Conservation (phyloP, 2,329 filamentous ascomycete genomes). For the Elsinoe perseae region DNA sequence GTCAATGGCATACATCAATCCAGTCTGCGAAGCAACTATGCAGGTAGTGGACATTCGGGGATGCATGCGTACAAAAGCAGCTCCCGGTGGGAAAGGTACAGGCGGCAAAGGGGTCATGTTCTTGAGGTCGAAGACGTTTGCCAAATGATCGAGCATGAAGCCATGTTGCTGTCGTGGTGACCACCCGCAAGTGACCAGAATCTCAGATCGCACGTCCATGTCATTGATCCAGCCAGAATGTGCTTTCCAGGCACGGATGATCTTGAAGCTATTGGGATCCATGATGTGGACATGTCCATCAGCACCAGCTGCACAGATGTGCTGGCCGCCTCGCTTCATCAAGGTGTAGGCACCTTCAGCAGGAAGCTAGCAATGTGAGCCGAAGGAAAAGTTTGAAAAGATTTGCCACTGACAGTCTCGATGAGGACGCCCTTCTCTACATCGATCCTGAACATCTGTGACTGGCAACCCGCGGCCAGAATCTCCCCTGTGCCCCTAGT, state of each 20-base stretch:
- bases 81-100: constrained; percentile 84
- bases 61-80: constrained; percentile 93
- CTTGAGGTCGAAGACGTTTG: constrained; percentile 93
- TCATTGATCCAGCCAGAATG: constrained; percentile 86
- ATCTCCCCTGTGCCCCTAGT: constrained; percentile 77
- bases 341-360: constrained; percentile 75
- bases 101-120: constrained; percentile 80
- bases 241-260: constrained; percentile 83
- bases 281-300: constrained; percentile 78
- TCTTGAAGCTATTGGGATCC: constrained; percentile 66
- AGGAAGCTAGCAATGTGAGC: constrained; percentile 47
- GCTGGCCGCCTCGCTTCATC: constrained; percentile 78
- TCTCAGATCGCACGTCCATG: constrained; percentile 94
- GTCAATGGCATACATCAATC: constrained; percentile 92
- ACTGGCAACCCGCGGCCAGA: constrained; percentile 78
- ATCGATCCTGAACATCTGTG: constrained; percentile 71
- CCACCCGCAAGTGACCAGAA: constrained; percentile 90
- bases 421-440: constrained; percentile 47
- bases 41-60: constrained; percentile 91
- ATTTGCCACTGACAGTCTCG: constrained; percentile 31
- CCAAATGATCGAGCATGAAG: constrained; percentile 81
- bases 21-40: constrained; percentile 83
- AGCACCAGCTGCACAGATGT: constrained; percentile 85
- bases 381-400: background rate
- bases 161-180: constrained; percentile 72